Evolutionary conservation across 2,329 filamentous ascomycete species (phyloP), one percentile per base, ranked within the genome.

Genomic region (Neospermospora avenae): DNA sequence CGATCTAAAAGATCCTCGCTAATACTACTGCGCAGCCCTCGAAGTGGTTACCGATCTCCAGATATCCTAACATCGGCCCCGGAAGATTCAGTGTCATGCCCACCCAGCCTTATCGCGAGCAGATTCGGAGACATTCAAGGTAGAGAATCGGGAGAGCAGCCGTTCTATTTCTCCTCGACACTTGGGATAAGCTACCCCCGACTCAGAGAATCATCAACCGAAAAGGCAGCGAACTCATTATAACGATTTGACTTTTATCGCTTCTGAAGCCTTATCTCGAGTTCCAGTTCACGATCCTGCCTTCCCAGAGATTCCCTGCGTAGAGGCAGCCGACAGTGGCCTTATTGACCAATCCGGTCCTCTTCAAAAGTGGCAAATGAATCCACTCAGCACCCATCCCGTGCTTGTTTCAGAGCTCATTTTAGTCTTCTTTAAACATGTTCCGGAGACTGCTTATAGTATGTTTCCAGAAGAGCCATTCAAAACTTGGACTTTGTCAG

Each of bases 381-480:
- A 87, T 67, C 84, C 84, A 2, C 82, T 77, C 65, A 75, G 78
- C 41, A 70, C 74, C 14, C 78, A 85, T 54, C 74, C 80, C 0
- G 76, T 77, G 37, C 68, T 79, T 51, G 80, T 81, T 1, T 70
- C 77, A 28, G 77, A 82, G 52, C 78, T 85, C 35, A 65, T 85
- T 18, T 77, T 81, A 28, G 72, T 78, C n/a, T 86, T 82, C 69
- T 85, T 87, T 65, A 74, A 74, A n/a, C 76, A 83, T 63, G 75
- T 83, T 53, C 83, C 85, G 62, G 77, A 78, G 59, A 77, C 78
- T 4, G 77, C 80, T 11, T 84, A 82, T 65, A 76, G 77, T 61
- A 80, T 87, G 63, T 83, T 86, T 60, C 83, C 84, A 2, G 76
- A 77, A 37, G 71, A 74, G 41, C 74, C 77, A 10, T 86, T 87